Conservation (phyloP, 2,329 filamentous ascomycete species). For the Epichloe uncinata region DNA sequence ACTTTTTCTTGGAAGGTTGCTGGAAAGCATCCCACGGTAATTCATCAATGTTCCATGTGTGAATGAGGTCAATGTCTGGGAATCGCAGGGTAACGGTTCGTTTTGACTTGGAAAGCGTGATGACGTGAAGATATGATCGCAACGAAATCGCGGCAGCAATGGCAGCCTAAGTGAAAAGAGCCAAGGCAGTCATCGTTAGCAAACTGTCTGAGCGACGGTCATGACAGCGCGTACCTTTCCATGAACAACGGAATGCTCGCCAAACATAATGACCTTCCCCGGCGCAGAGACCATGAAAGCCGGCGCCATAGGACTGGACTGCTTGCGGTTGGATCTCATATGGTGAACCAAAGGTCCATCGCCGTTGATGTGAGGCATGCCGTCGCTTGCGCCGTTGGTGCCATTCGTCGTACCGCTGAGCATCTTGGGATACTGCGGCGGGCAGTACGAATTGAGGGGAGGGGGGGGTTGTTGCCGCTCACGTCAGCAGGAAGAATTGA, state of each 20-base stretch:
- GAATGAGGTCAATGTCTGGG: slow-evolving; percentile 75
- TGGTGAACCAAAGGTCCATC: slow-evolving; percentile 21
- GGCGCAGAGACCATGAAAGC: slow-evolving; percentile 97
- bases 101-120: slow-evolving; percentile 81
- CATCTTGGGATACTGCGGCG: slow-evolving; percentile 2
- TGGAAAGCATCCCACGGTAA: slow-evolving; percentile 80
- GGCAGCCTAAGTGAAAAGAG: slow-evolving; percentile 50
- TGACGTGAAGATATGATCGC: slow-evolving; percentile 92
- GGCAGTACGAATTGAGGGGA: not conserved
- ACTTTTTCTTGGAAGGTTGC: slow-evolving; percentile 75
- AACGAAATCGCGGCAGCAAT: slow-evolving; percentile 92
- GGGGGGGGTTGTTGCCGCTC: not conserved
- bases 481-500: not conserved
- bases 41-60: slow-evolving; percentile 89
- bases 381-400: slow-evolving; percentile 14
- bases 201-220: not conserved
- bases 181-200: not conserved
- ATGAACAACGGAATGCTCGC: slow-evolving; percentile 95
- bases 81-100: slow-evolving; percentile 81
- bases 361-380: slow-evolving; percentile 20
- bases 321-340: slow-evolving; percentile 36
- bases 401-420: slow-evolving; percentile 13
- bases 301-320: slow-evolving; percentile 59
- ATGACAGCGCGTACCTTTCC: slow-evolving; percentile 54
- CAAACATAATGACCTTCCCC: slow-evolving; percentile 96